A percentile compares a stretch with the other conserved stretches of the same genome.
These are phyloP conservation scores for Ananas comosus DNA, from an alignment of 176 grass and related monocot species.

Conservation along the genomic window DNA sequence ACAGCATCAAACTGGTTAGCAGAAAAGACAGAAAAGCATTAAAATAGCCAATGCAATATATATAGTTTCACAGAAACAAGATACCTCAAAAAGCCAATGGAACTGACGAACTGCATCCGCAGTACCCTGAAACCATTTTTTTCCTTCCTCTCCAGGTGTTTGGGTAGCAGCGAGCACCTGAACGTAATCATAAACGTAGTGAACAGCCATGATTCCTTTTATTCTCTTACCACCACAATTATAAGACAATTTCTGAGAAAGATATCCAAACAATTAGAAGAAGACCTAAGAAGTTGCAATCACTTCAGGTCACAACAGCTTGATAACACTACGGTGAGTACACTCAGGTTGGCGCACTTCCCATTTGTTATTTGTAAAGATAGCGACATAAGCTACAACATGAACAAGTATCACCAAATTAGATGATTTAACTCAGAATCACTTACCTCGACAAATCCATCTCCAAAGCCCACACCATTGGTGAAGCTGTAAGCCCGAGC, in stretches of 20 bases:
- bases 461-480: conserved; percentile 49
- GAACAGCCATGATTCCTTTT: not conserved
- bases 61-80: conserved; percentile 1
- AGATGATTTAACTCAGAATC: not conserved
- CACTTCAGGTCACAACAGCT: too few species aligned
- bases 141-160: conserved; percentile 55
- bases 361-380: too few species aligned
- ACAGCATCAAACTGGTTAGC: too few species aligned
- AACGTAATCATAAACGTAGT: conserved; percentile 6
- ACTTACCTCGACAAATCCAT: conserved; percentile 74
- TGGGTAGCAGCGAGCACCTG: conserved; percentile 89
- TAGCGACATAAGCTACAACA: not conserved
- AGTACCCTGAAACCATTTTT: conserved; percentile 87
- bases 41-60: not conserved
- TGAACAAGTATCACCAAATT: not conserved
- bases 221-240: not conserved
- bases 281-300: too few species aligned
- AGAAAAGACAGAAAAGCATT: not conserved
- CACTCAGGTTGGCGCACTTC: too few species aligned
- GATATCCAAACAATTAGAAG: too few species aligned
- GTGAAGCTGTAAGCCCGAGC: conserved; percentile 66
- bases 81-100: conserved; percentile 85
- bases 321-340: too few species aligned
- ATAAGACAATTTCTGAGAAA: too few species aligned
- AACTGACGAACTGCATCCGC: conserved; percentile 85